Conservation (phyloP, 805 yeast species). For the Candida ficus region DNA sequence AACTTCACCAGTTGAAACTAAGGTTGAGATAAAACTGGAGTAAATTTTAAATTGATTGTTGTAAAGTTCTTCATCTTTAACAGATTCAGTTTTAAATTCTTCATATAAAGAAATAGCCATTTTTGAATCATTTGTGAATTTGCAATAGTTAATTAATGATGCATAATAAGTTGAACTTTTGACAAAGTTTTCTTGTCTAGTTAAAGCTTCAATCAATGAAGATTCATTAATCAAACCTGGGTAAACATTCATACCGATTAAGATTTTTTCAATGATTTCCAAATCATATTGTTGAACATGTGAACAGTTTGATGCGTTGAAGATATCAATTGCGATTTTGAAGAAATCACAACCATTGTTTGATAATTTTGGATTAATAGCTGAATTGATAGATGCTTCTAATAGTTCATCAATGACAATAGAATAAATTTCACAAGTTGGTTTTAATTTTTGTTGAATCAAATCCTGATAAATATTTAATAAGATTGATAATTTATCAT, state of each 20-base stretch:
- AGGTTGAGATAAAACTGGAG: conserved; percentile 44
- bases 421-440: conserved; percentile 50
- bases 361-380: conserved; percentile 28
- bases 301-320: conserved; percentile 32
- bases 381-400: conserved; percentile 41
- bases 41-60: conserved; percentile 45
- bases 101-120: conserved; percentile 37
- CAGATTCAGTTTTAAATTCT: conserved; percentile 27
- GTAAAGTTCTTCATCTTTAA: conserved; percentile 16
- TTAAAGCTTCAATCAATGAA: conserved; percentile 29
- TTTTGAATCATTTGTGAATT: conserved; percentile 30
- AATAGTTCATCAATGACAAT: conserved; percentile 46
- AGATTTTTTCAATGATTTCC: conserved; percentile 39
- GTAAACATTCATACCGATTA: conserved; percentile 39
- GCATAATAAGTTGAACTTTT: conserved; percentile 33
- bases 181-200: conserved; percentile 18
- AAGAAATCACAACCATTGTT: conserved; percentile 41
- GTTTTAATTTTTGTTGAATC: conserved; percentile 48
- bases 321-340: conserved; percentile 46
- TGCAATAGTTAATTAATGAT: conserved; percentile 36
- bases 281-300: conserved; percentile 41
- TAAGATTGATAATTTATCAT: conserved; percentile 55
- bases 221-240: conserved; percentile 31
- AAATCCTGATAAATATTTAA: conserved; percentile 67
- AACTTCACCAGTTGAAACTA: conserved; percentile 45